phyloP scores from a whole-genome alignment of 1,139 yeast genomes.

The Geotrichum australiense region DNA sequence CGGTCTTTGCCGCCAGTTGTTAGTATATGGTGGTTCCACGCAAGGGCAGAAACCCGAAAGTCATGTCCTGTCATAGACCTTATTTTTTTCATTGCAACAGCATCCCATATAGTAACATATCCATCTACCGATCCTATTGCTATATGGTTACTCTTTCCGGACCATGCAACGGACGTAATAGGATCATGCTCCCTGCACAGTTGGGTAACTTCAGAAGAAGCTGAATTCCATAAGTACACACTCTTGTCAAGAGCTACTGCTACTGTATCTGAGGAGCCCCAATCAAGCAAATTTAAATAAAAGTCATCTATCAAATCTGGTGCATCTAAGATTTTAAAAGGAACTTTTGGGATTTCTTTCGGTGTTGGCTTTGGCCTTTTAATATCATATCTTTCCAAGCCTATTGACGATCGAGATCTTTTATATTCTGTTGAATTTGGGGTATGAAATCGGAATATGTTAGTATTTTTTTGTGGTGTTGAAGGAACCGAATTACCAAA shows the following conservation, averaged over 20 bases:
- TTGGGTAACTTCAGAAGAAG: conserved; percentile 74
- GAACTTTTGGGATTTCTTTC: conserved; percentile 74
- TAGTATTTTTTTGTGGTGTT: conserved; percentile 6
- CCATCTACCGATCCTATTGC: conserved; percentile 91
- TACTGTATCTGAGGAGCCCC: conserved; percentile 86
- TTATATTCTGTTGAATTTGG: background rate
- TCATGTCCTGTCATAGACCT: conserved; percentile 91
- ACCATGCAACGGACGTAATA: conserved; percentile 86
- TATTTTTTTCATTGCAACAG: conserved; percentile 71
- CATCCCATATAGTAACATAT: conserved; percentile 92
- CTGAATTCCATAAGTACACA: conserved; percentile 88
- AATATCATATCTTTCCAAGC: background rate
- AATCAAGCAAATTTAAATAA: conserved; percentile 83
- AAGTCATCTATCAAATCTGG: conserved; percentile 94
- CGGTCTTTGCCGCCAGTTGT: conserved; percentile 86
- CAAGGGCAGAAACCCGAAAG: conserved; percentile 73
- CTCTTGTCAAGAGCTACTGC: conserved; percentile 89
- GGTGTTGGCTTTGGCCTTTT: conserved; percentile 66
- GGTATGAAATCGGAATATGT: background rate
- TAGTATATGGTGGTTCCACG: conserved; percentile 91
- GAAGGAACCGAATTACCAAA: conserved; percentile 6
- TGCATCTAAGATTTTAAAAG: conserved; percentile 91
- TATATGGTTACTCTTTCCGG: conserved; percentile 71
- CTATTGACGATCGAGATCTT: too few relatives aligned
- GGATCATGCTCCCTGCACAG: conserved; percentile 61